A percentile compares a stretch with the other conserved stretches of the same genome.
Evolutionary conservation across 1,139 yeast genomes (phyloP).

Genomic region (Ogataea hybrid): DNA sequence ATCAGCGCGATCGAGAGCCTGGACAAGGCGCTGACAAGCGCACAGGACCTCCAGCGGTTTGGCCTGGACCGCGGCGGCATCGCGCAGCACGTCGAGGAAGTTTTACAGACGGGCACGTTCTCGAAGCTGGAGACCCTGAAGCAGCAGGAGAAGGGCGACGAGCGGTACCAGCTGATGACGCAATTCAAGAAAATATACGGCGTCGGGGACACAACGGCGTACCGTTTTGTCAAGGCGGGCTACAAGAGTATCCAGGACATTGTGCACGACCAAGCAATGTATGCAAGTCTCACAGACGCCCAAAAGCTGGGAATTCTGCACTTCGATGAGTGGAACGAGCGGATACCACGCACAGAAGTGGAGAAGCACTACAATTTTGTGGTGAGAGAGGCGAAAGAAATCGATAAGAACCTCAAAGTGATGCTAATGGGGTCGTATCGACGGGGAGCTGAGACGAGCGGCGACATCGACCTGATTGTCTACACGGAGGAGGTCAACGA

Average conservation of each 20-base stretch:
- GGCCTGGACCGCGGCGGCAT: slow-evolving; percentile 31
- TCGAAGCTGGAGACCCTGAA: slow-evolving; percentile 34
- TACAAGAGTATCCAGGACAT: slow-evolving; percentile 42
- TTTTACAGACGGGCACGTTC: slow-evolving; percentile 40
- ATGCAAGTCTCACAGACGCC: slow-evolving; percentile 34
- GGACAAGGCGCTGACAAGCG: slow-evolving; percentile 36
- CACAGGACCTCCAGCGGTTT: slow-evolving; percentile 36
- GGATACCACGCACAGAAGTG: slow-evolving; percentile 50
- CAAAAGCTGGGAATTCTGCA: slow-evolving; percentile 48
- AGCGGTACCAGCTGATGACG: slow-evolving; percentile 32
- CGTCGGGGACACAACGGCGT: slow-evolving; percentile 49
- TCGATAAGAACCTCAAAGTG: slow-evolving; percentile 38
- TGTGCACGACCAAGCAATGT: slow-evolving; percentile 23
- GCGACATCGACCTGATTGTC: slow-evolving; percentile 60
- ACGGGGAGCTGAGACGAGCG: slow-evolving; percentile 47
- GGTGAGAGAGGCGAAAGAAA: slow-evolving; percentile 27
- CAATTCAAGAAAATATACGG: slow-evolving; percentile 48
- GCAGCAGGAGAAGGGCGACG: slow-evolving; percentile 27
- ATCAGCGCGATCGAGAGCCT: slow-evolving; percentile 36
- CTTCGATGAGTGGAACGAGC: slow-evolving; percentile 48
- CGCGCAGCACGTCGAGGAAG: slow-evolving; percentile 49
- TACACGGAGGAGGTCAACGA: slow-evolving; percentile 39
- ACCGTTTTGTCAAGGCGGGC: slow-evolving; percentile 42
- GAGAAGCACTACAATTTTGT: slow-evolving; percentile 40
- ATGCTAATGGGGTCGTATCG: slow-evolving; percentile 57